phyloP scores from a whole-genome alignment of 2,329 filamentous ascomycete genomes.

The Colletotrichum filicis region DNA sequence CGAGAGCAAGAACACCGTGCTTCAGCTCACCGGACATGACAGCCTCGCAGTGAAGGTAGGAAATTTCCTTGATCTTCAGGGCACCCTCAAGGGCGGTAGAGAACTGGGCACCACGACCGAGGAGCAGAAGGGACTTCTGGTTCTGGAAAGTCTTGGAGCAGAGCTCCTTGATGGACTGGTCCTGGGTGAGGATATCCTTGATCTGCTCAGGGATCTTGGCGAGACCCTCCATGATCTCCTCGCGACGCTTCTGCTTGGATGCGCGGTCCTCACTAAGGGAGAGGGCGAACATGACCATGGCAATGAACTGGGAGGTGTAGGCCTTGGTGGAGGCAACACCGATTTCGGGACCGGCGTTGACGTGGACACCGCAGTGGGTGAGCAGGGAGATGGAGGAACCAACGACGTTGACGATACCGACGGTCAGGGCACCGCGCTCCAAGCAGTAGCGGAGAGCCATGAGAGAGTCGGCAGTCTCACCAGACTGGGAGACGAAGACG shows the following conservation, averaged over 20 bases:
- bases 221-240: conserved; percentile 97
- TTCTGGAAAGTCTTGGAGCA: conserved; percentile 94
- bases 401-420: conserved; percentile 98
- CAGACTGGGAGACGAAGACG: conserved; percentile 98
- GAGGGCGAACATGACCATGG: conserved; percentile 99
- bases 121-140: conserved; percentile 93
- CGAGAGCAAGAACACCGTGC: conserved; percentile 96
- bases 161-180: conserved; percentile 93
- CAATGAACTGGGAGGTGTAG: conserved; percentile 99
- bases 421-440: conserved; percentile 95
- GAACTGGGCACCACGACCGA: conserved; percentile 96
- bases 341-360: conserved; percentile 98
- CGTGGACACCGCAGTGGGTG: conserved; percentile 99
- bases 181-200: conserved; percentile 88
- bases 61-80: conserved; percentile 99
- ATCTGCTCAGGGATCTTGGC: conserved; percentile 90
- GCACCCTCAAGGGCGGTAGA: conserved; percentile 97
- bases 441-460: conserved; percentile 98
- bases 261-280: conserved; percentile 96
- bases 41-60: conserved; percentile 98
- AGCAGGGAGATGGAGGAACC: conserved; percentile 98
- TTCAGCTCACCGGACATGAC: conserved; percentile 99
- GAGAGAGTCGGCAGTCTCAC: conserved; percentile 97
- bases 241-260: conserved; percentile 89
- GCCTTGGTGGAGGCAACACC: conserved; percentile 99